These are phyloP conservation scores for Neurospora intermedia DNA, from an alignment of 495 filamentous ascomycete species.

Conservation along the genomic window DNA sequence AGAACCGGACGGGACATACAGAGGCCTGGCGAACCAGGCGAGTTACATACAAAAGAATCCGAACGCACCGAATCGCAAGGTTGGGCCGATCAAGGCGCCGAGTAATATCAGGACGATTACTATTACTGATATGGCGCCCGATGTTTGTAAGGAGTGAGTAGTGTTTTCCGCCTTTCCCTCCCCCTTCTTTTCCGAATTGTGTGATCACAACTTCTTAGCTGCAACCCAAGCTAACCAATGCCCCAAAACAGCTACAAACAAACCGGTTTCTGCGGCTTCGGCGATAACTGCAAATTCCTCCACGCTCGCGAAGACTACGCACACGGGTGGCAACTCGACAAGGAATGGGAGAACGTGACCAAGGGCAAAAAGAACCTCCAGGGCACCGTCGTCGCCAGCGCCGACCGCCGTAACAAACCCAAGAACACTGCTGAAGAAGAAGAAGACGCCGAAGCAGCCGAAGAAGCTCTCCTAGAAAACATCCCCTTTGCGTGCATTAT, in stretches of 20 bases:
- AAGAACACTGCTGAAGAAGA: constrained; percentile 14
- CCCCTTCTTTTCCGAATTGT: too few relatives aligned
- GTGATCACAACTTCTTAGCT: too few relatives aligned
- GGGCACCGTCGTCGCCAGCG: constrained; percentile 54
- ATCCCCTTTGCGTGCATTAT: constrained; percentile 97
- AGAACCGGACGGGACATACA: constrained; percentile 57
- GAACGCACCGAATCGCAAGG: constrained; percentile 56
- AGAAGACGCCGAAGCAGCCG: constrained; percentile 50
- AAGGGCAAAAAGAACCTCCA: constrained; percentile 60
- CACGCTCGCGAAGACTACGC: constrained; percentile 83
- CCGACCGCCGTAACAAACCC: constrained; percentile 26
- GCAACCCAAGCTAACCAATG: not conserved
- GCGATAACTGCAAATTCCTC: constrained; percentile 65
- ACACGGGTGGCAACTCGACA: constrained; percentile 89
- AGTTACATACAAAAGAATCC: constrained; percentile 74
- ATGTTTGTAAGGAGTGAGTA: constrained; percentile 75
- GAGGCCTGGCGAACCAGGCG: constrained; percentile 58
- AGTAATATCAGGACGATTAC: constrained; percentile 89
- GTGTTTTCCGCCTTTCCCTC: not conserved
- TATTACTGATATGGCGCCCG: constrained; percentile 81
- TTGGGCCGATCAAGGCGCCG: constrained; percentile 81
- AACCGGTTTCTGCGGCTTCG: constrained; percentile 20
- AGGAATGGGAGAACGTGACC: constrained; percentile 79
- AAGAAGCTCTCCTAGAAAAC: constrained; percentile 67
- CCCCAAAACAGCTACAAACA: constrained; percentile 6